Evolutionary conservation across 2,329 filamentous ascomycete genomes (phyloP), one percentile per base, ranked within the genome.

Genomic region (Ophiostoma himal-ulmi): DNA sequence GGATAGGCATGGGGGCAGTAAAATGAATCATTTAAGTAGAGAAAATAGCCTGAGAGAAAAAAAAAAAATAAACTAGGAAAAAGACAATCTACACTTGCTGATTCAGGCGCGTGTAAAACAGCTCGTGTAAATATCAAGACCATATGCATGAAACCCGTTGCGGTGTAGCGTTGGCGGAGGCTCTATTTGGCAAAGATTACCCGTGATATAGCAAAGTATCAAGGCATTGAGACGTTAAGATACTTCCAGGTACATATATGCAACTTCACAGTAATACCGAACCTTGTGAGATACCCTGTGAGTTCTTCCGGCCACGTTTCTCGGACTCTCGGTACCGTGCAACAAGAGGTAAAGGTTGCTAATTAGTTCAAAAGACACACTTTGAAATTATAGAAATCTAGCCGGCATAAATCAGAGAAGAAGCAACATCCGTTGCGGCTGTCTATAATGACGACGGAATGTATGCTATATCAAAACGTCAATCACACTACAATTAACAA

Each of bases 161-260:
- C 20, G 60, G 60, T 64, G 60, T 64, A 64, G 60, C 34, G 60
- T 37, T 64, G 60, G 60, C 37, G 34, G 60, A 64, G 60, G 60
- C 60, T 64, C 60, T 57, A 57, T 26, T 48, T 48, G 5, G 22
- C n/a, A 26, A 13, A 26, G 10, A 13, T 4, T 17, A n/a, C 44
- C 52, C 13, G 8, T 26, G 52, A 8, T 57, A 54, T 17, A 17
- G 14, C 39, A 17, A 13, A 44, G 39, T 13, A 13, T 10, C 14
- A 44, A 2, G 39, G 39, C 39, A 44, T 14, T 10, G 14, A 44
- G 3, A 44, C 39, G 30, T 30, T 30, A 44, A 44, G 39, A 44
- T 44, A 57, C n/a, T 10, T 57, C 0, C 7, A 57, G 44, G 44
- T 5, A 48, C 44, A 48, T 48, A 48, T 48, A n/a, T 48, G 10